Base-by-base conservation (phyloP, 202 grass and related monocot species). In the Carex arenaria region DNA sequence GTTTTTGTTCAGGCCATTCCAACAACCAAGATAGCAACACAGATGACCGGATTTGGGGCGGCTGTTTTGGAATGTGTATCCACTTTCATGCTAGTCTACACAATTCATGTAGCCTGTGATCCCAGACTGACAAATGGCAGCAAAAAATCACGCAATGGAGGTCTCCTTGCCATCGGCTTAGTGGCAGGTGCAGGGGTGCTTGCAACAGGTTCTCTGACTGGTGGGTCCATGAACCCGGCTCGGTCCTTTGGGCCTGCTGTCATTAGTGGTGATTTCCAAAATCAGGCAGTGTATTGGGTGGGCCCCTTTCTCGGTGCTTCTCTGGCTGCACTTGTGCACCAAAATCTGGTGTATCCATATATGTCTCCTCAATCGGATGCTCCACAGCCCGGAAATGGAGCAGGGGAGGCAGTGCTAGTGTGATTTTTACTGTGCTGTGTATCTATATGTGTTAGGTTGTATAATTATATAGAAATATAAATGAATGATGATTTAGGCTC, bases 141-240 rank as follows among this genome's bases (percentile, higher is more conserved):
- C 69, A 89, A 36, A 83, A 85, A 74, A 10, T 71, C 86, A 73
- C 47, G 82, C 71, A 86, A 82, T 26, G n/a, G 83, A 26, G 93
- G 87, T 56, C 54, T 88, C 4, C 60, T 88, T 62, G 87, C 63
- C 17, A 77, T 88, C 0, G 93, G 90, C 38, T 43, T 86, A 3
- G 49, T 93, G 43, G 20, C 67, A 17, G 93, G 89, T 57, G 84
- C 91, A 22, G 81, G 65, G 69, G 87, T 96, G 52, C 87, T 91
- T 34, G 86, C 89, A 18, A 84, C 87, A 54, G 90, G 89, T 2
- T 47, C 90, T 32, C 81, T 93, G 8, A 88, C 93, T 7, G 93
- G 91, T 7, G 93, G 86, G 53, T 96, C 93, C 77, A 93, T 96
- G 91, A 96, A 96, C 87, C 93, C 91, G 19, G 93, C 93, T 51